Percentiles rank a stretch among this genome's conserved stretches.
Conservation (phyloP, 2,329 filamentous ascomycete species). For the Xylaria sp. region DNA sequence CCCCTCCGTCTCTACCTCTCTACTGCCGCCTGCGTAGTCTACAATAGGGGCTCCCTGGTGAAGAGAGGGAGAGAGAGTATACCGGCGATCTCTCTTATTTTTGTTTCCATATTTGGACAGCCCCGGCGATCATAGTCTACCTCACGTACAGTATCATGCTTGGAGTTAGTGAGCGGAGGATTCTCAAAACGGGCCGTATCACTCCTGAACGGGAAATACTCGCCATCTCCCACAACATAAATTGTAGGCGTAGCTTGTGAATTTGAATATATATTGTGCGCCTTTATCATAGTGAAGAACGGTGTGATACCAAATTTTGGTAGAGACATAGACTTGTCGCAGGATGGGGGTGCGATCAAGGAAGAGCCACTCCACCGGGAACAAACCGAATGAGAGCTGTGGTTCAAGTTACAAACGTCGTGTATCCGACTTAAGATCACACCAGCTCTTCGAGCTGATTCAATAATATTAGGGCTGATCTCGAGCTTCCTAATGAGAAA, state of each 20-base stretch:
- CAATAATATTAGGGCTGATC: constrained; percentile 40
- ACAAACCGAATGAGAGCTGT: constrained; percentile 34
- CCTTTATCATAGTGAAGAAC: constrained; percentile 43
- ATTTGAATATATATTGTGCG: constrained; percentile 39
- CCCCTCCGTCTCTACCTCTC: constrained; percentile 31
- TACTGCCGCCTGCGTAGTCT: no score
- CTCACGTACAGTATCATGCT: constrained; percentile 33
- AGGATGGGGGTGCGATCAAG: constrained; percentile 37
- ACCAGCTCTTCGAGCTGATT: constrained; percentile 39
- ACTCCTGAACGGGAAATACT: constrained; percentile 29
- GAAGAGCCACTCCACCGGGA: constrained; percentile 42
- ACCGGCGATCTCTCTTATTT: constrained; percentile 34
- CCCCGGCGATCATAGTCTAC: constrained; percentile 36
- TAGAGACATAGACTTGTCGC: constrained; percentile 42
- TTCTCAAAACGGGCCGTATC: constrained; percentile 31
- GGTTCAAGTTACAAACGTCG: constrained; percentile 30
- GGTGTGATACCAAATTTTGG: constrained; percentile 45
- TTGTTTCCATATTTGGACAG: constrained; percentile 32
- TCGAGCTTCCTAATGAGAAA: constrained; percentile 39
- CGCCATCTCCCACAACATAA: constrained; percentile 37
- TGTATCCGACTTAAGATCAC: constrained; percentile 42
- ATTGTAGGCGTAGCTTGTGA: constrained; percentile 32
- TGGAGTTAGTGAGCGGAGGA: constrained; percentile 27
- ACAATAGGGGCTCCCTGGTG: constrained; percentile 36
- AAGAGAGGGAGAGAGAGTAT: no score